Conservation (phyloP, 2,329 filamentous ascomycete species). For the Pseudogymnoascus sp. region DNA sequence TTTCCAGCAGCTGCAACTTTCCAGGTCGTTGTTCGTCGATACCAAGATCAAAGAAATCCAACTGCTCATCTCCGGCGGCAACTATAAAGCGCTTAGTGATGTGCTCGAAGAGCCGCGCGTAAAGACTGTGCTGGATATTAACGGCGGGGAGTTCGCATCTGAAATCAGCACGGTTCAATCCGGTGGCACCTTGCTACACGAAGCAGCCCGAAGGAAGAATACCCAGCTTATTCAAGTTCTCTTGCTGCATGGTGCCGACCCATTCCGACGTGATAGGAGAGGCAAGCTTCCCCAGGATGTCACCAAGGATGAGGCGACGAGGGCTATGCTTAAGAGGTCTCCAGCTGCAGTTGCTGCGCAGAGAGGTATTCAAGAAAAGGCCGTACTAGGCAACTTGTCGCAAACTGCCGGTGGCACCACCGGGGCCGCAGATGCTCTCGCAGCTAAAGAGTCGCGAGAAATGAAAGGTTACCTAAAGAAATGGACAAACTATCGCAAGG, state of each 20-base stretch:
- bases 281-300: constrained; percentile 94
- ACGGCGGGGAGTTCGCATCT: constrained; percentile 79
- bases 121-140: constrained; percentile 83
- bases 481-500: constrained; percentile 98
- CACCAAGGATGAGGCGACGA: constrained; percentile 86
- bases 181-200: constrained; percentile 88
- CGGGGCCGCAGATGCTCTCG: constrained; percentile 50
- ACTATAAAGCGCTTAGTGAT: constrained; percentile 71
- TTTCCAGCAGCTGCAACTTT: constrained; percentile 87
- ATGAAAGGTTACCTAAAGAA: constrained; percentile 99
- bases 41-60: constrained; percentile 78
- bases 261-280: constrained; percentile 88
- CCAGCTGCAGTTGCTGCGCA: constrained; percentile 92
- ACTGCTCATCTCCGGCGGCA: constrained; percentile 58
- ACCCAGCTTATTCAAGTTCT: constrained; percentile 81
- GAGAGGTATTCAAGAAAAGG: constrained; percentile 92
- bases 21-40: constrained; percentile 83
- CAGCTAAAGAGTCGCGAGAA: constrained; percentile 80
- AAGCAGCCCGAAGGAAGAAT: constrained; percentile 83
- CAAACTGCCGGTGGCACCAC: constrained; percentile 42
- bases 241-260: constrained; percentile 88
- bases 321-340: constrained; percentile 83
- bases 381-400: constrained; percentile 71
- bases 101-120: constrained; percentile 78
- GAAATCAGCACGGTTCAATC: constrained; percentile 68